Base-by-base conservation (phyloP, 139 green algal species). In the Tetraselmis striata region DNA sequence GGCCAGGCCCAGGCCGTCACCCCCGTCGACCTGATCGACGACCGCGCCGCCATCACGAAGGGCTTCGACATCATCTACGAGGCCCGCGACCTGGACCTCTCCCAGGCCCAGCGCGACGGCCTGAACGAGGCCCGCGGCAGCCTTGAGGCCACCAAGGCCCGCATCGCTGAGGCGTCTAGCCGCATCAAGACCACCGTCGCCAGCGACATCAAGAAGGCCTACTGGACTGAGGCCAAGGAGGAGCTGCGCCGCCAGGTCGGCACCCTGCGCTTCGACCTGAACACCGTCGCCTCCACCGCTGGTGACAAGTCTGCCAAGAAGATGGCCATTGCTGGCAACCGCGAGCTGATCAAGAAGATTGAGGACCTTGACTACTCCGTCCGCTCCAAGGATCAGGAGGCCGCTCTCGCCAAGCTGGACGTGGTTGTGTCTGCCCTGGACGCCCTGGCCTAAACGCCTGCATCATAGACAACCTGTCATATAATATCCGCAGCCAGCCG, bases 11-110 rank as follows among this genome's bases (percentile, higher is more conserved):
- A 89, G 45, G 87, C 84, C 31, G 59, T 77, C 18, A 90, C 86
- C 29, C 84, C 93, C 32, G 86, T 96, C 1, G 94, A 96, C 78
- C 82, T 98, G 27, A 86, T 93, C 58, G 95, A 98, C 85, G 92
- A 96, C 88, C 89, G 93, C 80, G n/a, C 27, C 31, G 26, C 80
- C 28, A 59, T 75, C 32, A 29, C 88, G 29, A 83, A 80, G 1
- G 94, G 94, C 67, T 97, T 95, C 58, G 90, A 98, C 85, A 78
- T 97, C 75, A 98, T 98, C 90, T 98, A 98, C 83, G 94, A 97
- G 92, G 94, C 95, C 2, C 95, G 95, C 75, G 94, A 98, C 80
- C 86, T 95, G 59, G 87, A 94, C 86, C 87, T 98, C 80, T 77
- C 88, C 81, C 90, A 98, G 90, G 74, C 27, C 29, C 31, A 80